Evolutionary conservation across 305 asterid genomes (phyloP).

Genomic region (Lippia alba): DNA sequence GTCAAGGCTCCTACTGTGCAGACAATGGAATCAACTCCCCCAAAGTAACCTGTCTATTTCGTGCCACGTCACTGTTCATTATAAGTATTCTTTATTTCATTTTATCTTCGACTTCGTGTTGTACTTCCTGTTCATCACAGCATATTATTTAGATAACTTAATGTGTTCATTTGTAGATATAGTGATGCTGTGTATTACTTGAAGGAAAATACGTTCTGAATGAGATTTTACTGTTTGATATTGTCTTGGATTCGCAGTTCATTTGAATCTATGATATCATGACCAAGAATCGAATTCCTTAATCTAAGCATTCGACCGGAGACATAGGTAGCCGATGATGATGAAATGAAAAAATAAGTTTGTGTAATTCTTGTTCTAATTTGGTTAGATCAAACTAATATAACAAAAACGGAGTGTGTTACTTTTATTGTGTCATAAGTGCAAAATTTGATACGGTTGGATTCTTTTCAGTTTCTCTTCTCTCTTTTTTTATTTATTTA

Average conservation of each 20-base stretch:
- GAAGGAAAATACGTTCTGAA: neutral
- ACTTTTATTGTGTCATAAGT: too few species aligned
- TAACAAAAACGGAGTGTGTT: too few species aligned
- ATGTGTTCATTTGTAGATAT: neutral
- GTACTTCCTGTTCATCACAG: constrained; percentile 14
- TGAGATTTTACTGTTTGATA: constrained; percentile 2
- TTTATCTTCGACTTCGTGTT: neutral
- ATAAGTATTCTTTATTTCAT: neutral
- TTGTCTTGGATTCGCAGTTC: neutral
- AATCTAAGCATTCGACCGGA: neutral
- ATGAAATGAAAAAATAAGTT: too few species aligned
- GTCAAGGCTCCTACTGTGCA: constrained; percentile 78
- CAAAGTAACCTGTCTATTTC: constrained; percentile 21
- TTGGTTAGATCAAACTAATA: too few species aligned
- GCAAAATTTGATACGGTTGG: too few species aligned
- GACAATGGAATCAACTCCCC: constrained; percentile 65
- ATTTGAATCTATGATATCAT: too few species aligned
- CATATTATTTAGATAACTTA: neutral
- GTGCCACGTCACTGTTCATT: constrained; percentile 14
- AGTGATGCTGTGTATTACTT: neutral
- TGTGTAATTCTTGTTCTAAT: too few species aligned
- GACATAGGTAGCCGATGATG: too few species aligned
- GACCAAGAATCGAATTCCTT: too few species aligned
- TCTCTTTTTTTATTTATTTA: too few species aligned
- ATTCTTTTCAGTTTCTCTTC: too few species aligned